Evolutionary conservation across 306 rosid species (phyloP).

Genomic region (Cucurbita moschata): DNA sequence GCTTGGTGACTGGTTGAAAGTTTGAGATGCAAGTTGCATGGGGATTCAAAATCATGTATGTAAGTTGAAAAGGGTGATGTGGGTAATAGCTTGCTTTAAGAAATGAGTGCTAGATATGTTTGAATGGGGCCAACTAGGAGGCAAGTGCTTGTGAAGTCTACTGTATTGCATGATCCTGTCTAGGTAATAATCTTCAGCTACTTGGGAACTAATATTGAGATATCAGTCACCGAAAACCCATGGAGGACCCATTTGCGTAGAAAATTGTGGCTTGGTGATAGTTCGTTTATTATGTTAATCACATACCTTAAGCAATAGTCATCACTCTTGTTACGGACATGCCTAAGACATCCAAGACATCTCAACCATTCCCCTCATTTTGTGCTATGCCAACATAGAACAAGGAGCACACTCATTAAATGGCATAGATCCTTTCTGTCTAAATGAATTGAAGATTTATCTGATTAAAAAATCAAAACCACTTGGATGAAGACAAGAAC

Average conservation of each 20-base stretch:
- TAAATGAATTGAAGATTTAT: not conserved
- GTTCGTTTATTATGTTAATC: not conserved
- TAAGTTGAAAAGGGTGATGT: not conserved
- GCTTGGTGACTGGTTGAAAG: not conserved
- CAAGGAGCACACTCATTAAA: slow-evolving; percentile 6
- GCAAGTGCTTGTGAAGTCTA: not conserved
- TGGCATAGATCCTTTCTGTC: not conserved
- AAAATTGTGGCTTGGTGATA: not conserved
- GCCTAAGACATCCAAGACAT: not conserved
- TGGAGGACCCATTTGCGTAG: not conserved
- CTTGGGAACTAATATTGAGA: not conserved
- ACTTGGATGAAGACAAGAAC: not conserved
- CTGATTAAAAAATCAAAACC: not conserved
- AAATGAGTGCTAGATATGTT: not conserved
- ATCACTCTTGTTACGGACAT: not conserved
- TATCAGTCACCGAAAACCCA: not conserved
- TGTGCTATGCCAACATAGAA: not conserved
- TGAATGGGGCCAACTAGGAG: slow-evolving; percentile 2
- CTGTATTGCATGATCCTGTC: not conserved
- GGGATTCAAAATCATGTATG: not conserved
- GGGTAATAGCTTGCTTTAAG: not conserved
- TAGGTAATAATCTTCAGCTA: not conserved
- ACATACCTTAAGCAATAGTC: not conserved
- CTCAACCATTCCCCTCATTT: not conserved
- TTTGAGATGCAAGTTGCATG: not conserved